phyloP scores from a whole-genome alignment of 306 rosid species.

The Acacia crassicarpa region DNA sequence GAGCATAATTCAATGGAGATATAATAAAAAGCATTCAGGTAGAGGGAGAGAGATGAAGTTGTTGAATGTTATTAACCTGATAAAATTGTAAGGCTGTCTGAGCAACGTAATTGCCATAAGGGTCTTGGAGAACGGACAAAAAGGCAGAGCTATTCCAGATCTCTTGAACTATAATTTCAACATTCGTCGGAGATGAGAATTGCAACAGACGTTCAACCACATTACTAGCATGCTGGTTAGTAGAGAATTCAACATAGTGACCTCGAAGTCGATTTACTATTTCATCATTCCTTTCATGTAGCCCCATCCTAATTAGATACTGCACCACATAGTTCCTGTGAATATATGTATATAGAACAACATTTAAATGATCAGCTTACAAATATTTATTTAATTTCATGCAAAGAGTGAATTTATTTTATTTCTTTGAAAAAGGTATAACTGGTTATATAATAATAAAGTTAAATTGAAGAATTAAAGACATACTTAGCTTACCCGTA shows the following conservation, averaged over 20 bases:
- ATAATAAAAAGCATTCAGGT: too few relatives aligned
- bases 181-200: neutral
- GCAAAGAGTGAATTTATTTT: neutral
- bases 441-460: neutral
- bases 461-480: neutral
- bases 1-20: too few relatives aligned
- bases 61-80: slow-evolving; percentile 25
- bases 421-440: too few relatives aligned
- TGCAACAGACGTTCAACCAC: slow-evolving; percentile 42
- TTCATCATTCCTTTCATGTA: neutral
- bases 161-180: slow-evolving; percentile 19
- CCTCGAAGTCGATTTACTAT: slow-evolving; percentile 21
- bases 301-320: neutral
- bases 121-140: slow-evolving; percentile 31
- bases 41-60: neutral
- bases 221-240: slow-evolving; percentile 46
- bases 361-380: neutral
- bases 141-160: slow-evolving; percentile 26
- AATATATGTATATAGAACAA: neutral
- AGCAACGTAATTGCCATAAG: slow-evolving; percentile 53
- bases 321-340: slow-evolving; percentile 59
- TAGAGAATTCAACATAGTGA: slow-evolving; percentile 29
- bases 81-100: slow-evolving; percentile 38
- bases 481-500: slow-evolving; percentile 47
- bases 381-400: neutral